Base-by-base conservation (phyloP, 2,329 filamentous ascomycete genomes). In the Fusarium sp. region DNA sequence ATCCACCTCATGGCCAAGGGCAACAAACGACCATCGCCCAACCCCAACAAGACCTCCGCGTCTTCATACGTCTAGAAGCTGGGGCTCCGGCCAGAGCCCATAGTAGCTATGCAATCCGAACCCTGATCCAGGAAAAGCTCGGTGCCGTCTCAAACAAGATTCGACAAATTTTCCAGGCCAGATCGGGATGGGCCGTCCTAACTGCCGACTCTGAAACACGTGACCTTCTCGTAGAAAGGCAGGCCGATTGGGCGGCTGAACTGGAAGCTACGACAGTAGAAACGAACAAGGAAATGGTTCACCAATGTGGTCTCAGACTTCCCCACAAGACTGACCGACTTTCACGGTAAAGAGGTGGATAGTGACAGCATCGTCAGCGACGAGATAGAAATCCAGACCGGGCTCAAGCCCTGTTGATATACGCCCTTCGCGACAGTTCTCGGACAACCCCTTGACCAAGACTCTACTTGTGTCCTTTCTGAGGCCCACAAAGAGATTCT, bases 391-490 rank as follows among this genome's bases (percentile, higher is more conserved):
- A 55, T 50, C 12, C 37, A 61, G 36, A 55, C 18, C 4, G 44
- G 57, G 34, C 45, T 45, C 16, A 61, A 60, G 44, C n/a, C 57
- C 50, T 20, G 44, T 50, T 34, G 26, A 18, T 23, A 26, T 60
- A 38, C 44, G 37, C 28, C 42, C 44, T 30, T 15, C n/a, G 20
- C 9, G 20, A 31, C 59, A 47, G 44, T n/a, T 26, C 12, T 55
- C 52, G 30, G 44, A 65, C 31, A 51, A 64, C 44, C 54, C 55
- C 42, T 38, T 55, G 20, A 61, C 58, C 13, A 60, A 61, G 47
- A 62, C 63, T 13, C 40, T 69, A 36, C 56, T 70, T 37, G 40
- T 67, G 11, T 64, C 49, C 34, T 69, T 67, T 38, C 44, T 57
- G 18, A 56, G 64, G 47, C 49, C 62, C n/a, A 58, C 49, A 23